Conservation (phyloP, 192 early-diverging fungal genomes). For the Pilaira anomala region DNA sequence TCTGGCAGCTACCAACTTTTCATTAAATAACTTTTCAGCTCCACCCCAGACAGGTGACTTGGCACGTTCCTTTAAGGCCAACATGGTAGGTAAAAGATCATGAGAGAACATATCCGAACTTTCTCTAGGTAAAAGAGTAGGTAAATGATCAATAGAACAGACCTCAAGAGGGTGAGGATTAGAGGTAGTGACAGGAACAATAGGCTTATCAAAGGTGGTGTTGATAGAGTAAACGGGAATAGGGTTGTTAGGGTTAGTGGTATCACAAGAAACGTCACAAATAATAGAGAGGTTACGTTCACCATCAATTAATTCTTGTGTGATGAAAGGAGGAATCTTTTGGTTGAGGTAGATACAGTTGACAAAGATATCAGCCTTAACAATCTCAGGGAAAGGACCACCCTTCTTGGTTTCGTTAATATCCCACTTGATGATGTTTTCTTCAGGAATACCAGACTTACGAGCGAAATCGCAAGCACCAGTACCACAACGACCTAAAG, state of each 20-base stretch:
- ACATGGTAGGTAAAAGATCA: conserved; percentile 84
- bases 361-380: conserved; percentile 90
- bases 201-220: conserved; percentile 94
- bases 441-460: conserved; percentile 78
- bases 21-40: conserved; percentile 79
- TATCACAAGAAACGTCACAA: conserved; percentile 94
- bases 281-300: conserved; percentile 77
- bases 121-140: conserved; percentile 91
- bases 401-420: conserved; percentile 89
- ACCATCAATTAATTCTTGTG: conserved; percentile 69
- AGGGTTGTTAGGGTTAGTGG: conserved; percentile 96
- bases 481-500: conserved; percentile 89
- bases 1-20: conserved; percentile 64
- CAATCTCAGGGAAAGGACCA: conserved; percentile 91
- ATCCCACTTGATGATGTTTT: conserved; percentile 93
- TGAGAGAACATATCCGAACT: conserved; percentile 81
- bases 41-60: conserved; percentile 75
- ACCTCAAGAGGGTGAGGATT: conserved; percentile 76
- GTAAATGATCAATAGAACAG: conserved; percentile 95
- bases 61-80: conserved; percentile 63
- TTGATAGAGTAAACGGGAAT: conserved; percentile 90
- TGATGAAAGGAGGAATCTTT: conserved; percentile 93
- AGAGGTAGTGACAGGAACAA: conserved; percentile 63
- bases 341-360: conserved; percentile 97
- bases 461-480: conserved; percentile 84